Base-by-base conservation (phyloP, 2,329 filamentous ascomycete species). In the Talaromyces sp. region DNA sequence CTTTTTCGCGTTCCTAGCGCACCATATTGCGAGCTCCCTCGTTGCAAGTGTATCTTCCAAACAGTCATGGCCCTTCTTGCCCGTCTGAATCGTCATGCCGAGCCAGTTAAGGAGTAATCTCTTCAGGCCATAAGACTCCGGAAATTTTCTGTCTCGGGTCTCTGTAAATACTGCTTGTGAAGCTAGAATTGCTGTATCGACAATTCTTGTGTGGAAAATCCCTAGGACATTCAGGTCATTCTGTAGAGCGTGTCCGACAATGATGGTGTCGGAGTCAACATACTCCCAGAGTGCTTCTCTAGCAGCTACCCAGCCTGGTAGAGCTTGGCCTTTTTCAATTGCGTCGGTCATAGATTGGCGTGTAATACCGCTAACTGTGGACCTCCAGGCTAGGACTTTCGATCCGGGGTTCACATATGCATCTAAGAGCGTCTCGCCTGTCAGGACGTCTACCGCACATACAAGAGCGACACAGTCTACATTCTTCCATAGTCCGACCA, bases 1-100 rank as follows among this genome's bases (percentile, higher is more conserved):
- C 12, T 64, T 65, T 1, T 74, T 69, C 2, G 70, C 70, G n/a
- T 81, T 73, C 62, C 71, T 72, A n/a, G 81, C 66, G 61, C 75
- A 79, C 73, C 75, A 82, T 1, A 84, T 68, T 5, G 78, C 73
- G 54, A 84, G 67, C 67, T 84, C 81, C 7, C 82, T 75, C 0
- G 78, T 73, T 0, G 82, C 82, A 37, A 81, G 74, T 0, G 81
- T 78, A 70, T 84, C 80, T 67, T 84, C 80, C 5, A 84, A 66
- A 54, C 77, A 77, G 68, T 81, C 77, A 57, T 84, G 82, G 1
- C 81, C 79, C 1, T 66, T 68, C 9, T 64, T 67, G 2, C 69
- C 66, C 23, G 60, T 66, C 28, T 75, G 78, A 16, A 83, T 77
- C 1, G 65, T 63, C 11, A 76, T 65, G 1, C 68, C 67, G 2